Evolutionary conservation across 805 yeast genomes (phyloP).

Genomic region (Candida xiaguanensis): DNA sequence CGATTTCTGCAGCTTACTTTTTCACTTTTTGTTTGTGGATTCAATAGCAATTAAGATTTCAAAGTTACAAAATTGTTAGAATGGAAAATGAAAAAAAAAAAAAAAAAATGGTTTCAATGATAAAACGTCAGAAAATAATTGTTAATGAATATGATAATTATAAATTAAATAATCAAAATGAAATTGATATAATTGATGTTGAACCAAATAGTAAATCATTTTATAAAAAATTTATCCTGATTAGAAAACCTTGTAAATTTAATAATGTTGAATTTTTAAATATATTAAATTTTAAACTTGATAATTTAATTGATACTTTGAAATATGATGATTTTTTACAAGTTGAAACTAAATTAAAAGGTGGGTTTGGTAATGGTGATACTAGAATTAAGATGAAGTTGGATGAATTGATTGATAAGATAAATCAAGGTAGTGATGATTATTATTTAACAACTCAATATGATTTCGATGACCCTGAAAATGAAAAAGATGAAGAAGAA

Average conservation of each 20-base stretch:
- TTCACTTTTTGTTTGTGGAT: too few species aligned
- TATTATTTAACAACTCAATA: conserved; percentile 73
- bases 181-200: background rate
- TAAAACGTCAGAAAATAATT: background rate
- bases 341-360: conserved; percentile 51
- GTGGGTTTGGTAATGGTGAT: conserved; percentile 56
- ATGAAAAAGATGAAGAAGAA: conserved; percentile 11
- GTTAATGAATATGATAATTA: conserved; percentile 6
- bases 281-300: conserved; percentile 27
- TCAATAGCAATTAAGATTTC: too few species aligned
- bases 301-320: conserved; percentile 34
- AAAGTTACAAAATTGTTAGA: too few species aligned
- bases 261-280: conserved; percentile 17
- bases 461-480: conserved; percentile 36
- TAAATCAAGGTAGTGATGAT: conserved; percentile 34
- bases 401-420: conserved; percentile 41
- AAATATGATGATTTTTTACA: conserved; percentile 37
- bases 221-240: conserved; percentile 34
- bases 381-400: conserved; percentile 50
- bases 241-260: conserved; percentile 49
- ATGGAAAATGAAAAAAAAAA: background rate
- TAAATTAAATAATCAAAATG: background rate
- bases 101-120: background rate
- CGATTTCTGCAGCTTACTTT: too few species aligned
- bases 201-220: conserved; percentile 19